Evolutionary conservation across 169 alveolate species (phyloP).

Genomic region (Plasmodium ovale): DNA sequence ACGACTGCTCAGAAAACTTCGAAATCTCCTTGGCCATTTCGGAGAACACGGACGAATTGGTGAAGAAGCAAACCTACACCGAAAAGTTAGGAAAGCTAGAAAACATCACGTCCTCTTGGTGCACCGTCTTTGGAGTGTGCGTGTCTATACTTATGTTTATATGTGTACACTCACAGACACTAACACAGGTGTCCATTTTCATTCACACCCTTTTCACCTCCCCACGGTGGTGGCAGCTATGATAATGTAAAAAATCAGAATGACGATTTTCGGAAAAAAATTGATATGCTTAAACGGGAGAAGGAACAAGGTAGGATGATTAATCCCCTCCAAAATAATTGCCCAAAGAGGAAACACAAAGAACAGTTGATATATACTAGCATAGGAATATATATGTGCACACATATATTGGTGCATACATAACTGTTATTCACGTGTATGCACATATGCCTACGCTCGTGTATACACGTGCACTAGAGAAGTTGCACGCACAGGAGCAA

Average conservation of each 20-base stretch:
- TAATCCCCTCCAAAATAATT: not conserved
- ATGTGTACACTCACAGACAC: not conserved
- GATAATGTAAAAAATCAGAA: conserved; percentile 40
- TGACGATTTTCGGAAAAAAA: conserved; percentile 43
- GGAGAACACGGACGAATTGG: conserved; percentile 49
- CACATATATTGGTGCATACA: not conserved
- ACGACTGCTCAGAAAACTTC: conserved; percentile 20
- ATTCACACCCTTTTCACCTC: no score
- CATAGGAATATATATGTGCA: no score
- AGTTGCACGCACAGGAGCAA: conserved; percentile 37
- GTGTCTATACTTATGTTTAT: not conserved
- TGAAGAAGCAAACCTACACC: conserved; percentile 42
- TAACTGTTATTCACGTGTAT: not conserved
- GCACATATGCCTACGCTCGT: not conserved
- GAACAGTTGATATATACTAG: no score
- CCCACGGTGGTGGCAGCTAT: conserved; percentile 14
- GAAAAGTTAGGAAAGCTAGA: conserved; percentile 28
- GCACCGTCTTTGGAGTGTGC: not conserved
- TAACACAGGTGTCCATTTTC: no score
- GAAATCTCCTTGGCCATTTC: conserved; percentile 40
- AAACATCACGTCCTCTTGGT: not conserved
- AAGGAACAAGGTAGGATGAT: conserved; percentile 32
- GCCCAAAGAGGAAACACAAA: not conserved
- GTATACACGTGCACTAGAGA: not conserved
- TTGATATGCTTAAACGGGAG: conserved; percentile 41